Base-by-base conservation (phyloP, 352 stramenopile genomes). In the Globisporangium megalacanthum region DNA sequence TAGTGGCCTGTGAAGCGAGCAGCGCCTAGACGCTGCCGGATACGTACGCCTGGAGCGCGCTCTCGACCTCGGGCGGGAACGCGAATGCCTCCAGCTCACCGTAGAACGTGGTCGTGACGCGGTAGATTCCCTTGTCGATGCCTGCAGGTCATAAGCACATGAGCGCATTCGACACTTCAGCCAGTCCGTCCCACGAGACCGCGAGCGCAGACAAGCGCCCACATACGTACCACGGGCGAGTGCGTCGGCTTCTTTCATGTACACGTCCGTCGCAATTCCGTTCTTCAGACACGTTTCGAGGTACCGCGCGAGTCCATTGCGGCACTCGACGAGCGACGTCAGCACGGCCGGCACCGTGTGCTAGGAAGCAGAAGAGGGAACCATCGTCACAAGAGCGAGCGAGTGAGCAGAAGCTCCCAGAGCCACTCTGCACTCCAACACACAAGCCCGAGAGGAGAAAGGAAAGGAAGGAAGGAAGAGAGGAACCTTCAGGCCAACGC, bases 91-190 rank as follows among this genome's bases (percentile, higher is more conserved):
- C 67, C 36, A 89, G 57, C 29, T 89, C 81, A 39, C 63, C 65
- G 65, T 76, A 75, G 62, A 89, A 92, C 55, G 82, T 69, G 41
- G 81, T 63, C 5, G 77, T 85, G 65, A 92, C 86, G 65, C 73
- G 75, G 77, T 88, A 86, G 66, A 89, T 86, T 62, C 77, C 79
- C 56, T 81, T 88, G 60, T 92, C 81, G 46, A 92, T 74, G 55
- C 79, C 81, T 89, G 33, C 19, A 19, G 2, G 17, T 29, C 25
- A 29, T 29, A 33, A 19, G 7, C 9, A 17, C 14, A 53, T 29
- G 25, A 29, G 25, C 25, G 25, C 25, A 29, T 29, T 29, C 25
- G 25, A 29, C n/a, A 36, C n/a, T 4, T 3, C 20, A 53, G 29
- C 49, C 49, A 31, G 49, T 29, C 49, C 42, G 47, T 29, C 25